Conservation (phyloP, 1,284 basidiomycete species). For the Coriolopsis trogii region DNA sequence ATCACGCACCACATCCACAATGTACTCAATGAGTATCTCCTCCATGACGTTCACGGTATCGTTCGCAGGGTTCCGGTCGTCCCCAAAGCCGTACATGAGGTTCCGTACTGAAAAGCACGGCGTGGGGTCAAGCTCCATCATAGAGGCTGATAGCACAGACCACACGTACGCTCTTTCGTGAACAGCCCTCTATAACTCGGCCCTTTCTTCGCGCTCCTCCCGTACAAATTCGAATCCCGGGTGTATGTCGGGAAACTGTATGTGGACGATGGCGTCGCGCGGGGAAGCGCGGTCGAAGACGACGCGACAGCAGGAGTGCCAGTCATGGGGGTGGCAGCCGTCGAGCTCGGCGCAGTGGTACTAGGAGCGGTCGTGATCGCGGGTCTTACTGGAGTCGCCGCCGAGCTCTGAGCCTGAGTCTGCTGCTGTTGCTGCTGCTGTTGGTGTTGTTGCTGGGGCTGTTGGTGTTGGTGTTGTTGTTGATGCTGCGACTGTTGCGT, state of each 20-base stretch:
- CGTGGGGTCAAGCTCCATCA: no score
- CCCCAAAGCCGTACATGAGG: conserved; percentile 96
- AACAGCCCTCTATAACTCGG: conserved; percentile 73
- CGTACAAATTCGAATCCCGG: conserved; percentile 50
- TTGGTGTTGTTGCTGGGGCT: conserved; percentile 31
- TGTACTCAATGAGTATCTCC: conserved; percentile 91
- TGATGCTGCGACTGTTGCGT: no score
- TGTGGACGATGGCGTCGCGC: conserved; percentile 22
- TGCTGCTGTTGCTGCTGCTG: conserved; percentile 25
- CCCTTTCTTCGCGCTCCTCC: conserved; percentile 53
- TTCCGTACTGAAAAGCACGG: conserved; percentile 62
- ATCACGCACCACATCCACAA: conserved; percentile 79
- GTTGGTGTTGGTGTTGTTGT: conserved; percentile 27
- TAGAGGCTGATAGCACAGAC: no score
- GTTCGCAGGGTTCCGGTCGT: conserved; percentile 83
- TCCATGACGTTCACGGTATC: conserved; percentile 93
- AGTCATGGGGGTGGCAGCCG: conserved; percentile 26
- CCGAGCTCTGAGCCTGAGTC: no score
- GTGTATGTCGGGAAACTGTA: conserved; percentile 56
- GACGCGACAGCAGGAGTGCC: conserved; percentile 21
- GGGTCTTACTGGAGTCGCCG: no score
- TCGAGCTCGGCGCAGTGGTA: conserved; percentile 20
- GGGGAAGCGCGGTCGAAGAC: conserved; percentile 15
- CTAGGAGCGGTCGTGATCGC: conserved; percentile 12
- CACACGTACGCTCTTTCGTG: conserved; percentile 72